These are phyloP conservation scores for Kazachstania martiniae DNA, from an alignment of 805 yeast species.

Conservation along the genomic window DNA sequence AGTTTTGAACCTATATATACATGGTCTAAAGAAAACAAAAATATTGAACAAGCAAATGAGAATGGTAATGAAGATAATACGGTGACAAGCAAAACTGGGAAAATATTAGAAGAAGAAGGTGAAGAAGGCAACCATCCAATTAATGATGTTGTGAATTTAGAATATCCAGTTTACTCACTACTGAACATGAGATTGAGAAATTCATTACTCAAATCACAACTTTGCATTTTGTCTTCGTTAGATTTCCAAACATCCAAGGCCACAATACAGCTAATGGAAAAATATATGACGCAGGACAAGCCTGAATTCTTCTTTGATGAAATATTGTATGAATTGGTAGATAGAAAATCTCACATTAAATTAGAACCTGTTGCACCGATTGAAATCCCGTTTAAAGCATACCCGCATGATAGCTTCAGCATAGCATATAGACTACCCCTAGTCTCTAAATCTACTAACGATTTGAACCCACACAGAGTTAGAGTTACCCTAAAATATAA, in stretches of 20 bases:
- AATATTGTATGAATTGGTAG: slow-evolving; percentile 14
- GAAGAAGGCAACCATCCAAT: not conserved
- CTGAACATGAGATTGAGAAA: slow-evolving; percentile 26
- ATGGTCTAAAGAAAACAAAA: slow-evolving; percentile 3
- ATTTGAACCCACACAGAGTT: slow-evolving; percentile 15
- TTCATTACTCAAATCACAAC: slow-evolving; percentile 11
- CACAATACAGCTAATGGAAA: slow-evolving; percentile 11
- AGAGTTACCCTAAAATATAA: slow-evolving; percentile 15
- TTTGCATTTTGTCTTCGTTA: slow-evolving; percentile 21
- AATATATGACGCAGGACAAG: slow-evolving; percentile 1
- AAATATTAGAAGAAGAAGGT: not conserved
- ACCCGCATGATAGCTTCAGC: slow-evolving; percentile 19
- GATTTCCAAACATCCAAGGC: slow-evolving; percentile 26
- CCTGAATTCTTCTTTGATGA: slow-evolving; percentile 8
- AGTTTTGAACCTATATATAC: slow-evolving; percentile 21
- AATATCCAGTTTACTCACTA: slow-evolving; percentile 24
- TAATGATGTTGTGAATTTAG: slow-evolving; percentile 2
- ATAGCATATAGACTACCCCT: slow-evolving; percentile 21
- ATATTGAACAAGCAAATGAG: not conserved
- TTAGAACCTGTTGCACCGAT: slow-evolving; percentile 17
- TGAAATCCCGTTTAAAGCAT: slow-evolving; percentile 13
- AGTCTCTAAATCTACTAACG: not conserved
- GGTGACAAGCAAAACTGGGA: not conserved
- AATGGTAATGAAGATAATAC: not conserved
- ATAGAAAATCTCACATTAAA: slow-evolving; percentile 9